These are phyloP conservation scores for Leccinum griseonigrum DNA, from an alignment of 1,284 basidiomycete genomes.

Conservation along the genomic window DNA sequence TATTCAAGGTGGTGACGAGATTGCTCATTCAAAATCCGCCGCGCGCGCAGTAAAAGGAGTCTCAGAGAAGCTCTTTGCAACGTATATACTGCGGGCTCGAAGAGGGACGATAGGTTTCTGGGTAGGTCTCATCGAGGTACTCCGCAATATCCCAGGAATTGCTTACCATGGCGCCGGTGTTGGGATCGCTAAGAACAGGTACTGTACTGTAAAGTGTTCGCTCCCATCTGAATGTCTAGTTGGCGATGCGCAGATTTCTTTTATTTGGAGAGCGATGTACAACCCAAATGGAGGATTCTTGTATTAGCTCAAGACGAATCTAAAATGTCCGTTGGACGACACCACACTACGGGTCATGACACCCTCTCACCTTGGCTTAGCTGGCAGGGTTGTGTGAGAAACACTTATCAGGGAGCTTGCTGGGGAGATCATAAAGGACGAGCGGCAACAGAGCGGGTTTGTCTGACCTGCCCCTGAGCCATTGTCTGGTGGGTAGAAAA, in stretches of 20 bases:
- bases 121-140: constrained; percentile 46
- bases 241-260: constrained; percentile 29
- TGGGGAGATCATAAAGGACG: background rate
- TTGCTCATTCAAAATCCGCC: constrained; percentile 22
- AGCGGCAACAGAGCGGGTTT: background rate
- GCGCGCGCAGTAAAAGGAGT: background rate
- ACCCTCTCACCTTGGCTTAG: background rate
- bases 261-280: constrained; percentile 28
- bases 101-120: constrained; percentile 39
- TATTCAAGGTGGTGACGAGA: constrained; percentile 1
- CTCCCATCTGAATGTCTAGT: constrained; percentile 10
- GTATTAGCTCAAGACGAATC: constrained; percentile 26
- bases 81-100: background rate
- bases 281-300: constrained; percentile 34
- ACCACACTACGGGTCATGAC: background rate
- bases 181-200: constrained; percentile 34
- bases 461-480: background rate
- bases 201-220: constrained; percentile 32
- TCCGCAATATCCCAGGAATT: constrained; percentile 40
- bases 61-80: background rate
- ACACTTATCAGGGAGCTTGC: background rate
- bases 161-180: constrained; percentile 32
- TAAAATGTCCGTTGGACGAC: background rate
- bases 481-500: background rate
- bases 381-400: background rate